These are phyloP conservation scores for Neonectria hederae DNA, from an alignment of 2,329 filamentous ascomycete species.

Conservation along the genomic window DNA sequence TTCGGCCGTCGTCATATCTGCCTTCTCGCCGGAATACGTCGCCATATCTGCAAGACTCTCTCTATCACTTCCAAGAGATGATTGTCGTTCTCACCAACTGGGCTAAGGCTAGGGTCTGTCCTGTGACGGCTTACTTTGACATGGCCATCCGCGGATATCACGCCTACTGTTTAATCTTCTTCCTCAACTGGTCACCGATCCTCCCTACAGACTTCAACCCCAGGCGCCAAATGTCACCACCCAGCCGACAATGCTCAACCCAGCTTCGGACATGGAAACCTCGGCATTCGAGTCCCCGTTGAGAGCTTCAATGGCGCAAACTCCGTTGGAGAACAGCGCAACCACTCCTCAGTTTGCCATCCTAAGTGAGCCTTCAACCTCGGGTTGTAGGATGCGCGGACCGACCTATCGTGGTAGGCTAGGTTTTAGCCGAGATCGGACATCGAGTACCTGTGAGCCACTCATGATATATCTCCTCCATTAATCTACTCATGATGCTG, in stretches of 20 bases:
- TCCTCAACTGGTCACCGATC: constrained; percentile 8
- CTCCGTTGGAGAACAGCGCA: background rate
- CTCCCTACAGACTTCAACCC: background rate
- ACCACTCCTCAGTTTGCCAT: background rate
- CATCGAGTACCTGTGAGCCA: background rate
- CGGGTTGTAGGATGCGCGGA: background rate
- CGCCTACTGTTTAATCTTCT: constrained; percentile 9
- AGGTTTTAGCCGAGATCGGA: background rate
- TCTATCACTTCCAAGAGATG: no score
- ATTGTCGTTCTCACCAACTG: constrained; percentile 22
- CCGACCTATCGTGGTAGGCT: background rate
- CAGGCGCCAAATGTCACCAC: background rate
- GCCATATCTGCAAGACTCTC: no score
- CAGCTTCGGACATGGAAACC: background rate
- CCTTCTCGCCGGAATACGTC: no score
- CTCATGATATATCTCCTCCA: background rate
- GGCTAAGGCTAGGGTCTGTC: background rate
- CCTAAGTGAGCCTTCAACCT: background rate
- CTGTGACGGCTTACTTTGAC: constrained; percentile 26
- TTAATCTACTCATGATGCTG: no score
- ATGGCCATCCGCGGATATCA: constrained; percentile 21
- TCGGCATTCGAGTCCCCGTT: background rate
- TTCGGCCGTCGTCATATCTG: no score
- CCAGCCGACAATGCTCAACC: constrained; percentile 8
- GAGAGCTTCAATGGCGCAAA: background rate